phyloP scores from a whole-genome alignment of 768 basidiomycete genomes.

The Rhodotorula babjevae region DNA sequence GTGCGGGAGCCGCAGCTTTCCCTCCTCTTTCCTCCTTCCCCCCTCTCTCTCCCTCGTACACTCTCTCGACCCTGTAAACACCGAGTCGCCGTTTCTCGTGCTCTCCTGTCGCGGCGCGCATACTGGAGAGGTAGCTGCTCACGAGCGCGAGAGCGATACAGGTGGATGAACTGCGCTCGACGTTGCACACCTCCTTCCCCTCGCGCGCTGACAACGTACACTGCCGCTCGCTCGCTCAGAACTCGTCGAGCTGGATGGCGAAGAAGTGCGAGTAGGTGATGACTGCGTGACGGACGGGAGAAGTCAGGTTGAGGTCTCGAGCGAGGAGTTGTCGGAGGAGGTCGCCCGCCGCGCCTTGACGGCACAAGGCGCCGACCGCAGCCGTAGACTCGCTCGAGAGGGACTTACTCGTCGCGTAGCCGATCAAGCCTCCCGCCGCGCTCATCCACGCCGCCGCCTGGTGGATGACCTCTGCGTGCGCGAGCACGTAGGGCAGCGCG shows the following conservation, averaged over 20 bases:
- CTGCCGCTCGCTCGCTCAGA: not conserved
- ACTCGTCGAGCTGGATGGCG: conserved; percentile 30
- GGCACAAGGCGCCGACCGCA: too few relatives aligned
- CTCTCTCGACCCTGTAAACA: conserved; percentile 30
- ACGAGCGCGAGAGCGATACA: too few relatives aligned
- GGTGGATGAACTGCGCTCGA: too few relatives aligned
- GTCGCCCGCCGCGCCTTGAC: too few relatives aligned
- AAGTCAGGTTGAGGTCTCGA: too few relatives aligned
- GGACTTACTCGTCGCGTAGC: conserved; percentile 41
- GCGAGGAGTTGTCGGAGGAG: too few relatives aligned
- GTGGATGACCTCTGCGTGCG: conserved; percentile 82
- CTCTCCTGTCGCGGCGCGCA: too few relatives aligned
- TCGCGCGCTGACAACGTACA: too few relatives aligned
- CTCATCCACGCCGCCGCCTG: conserved; percentile 87
- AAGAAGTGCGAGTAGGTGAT: conserved; percentile 40
- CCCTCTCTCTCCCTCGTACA: not conserved
- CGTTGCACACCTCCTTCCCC: too few relatives aligned
- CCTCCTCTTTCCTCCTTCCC: not conserved
- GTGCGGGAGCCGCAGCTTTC: not conserved
- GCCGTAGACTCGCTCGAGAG: too few relatives aligned
- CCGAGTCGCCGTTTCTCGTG: conserved; percentile 6
- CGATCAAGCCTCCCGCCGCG: conserved; percentile 73
- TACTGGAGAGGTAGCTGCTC: too few relatives aligned
- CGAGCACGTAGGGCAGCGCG: conserved; percentile 82
- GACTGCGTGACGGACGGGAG: conserved; percentile 8